These are phyloP conservation scores for Solanum peruvianum DNA, from an alignment of 257 asterid species.

Conservation along the genomic window DNA sequence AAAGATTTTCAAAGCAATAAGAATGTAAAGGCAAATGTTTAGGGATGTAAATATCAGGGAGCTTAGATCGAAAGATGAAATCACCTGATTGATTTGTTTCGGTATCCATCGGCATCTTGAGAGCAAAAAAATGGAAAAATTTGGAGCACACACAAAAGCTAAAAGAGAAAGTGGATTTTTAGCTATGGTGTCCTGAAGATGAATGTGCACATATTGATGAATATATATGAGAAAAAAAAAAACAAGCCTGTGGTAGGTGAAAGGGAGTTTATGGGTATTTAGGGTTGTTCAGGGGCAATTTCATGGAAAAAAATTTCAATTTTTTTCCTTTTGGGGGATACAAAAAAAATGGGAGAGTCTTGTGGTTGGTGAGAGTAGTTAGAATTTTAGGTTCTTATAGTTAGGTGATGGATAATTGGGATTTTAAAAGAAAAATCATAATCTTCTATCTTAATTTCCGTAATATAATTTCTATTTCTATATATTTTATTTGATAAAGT, in stretches of 20 bases:
- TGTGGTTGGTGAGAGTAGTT: constrained; percentile 51
- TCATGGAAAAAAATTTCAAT: not conserved
- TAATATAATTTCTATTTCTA: no score
- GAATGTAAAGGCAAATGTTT: constrained; percentile 63
- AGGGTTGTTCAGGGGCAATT: constrained; percentile 32
- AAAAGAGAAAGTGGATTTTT: not conserved
- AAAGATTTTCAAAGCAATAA: constrained; percentile 64
- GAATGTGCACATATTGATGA: constrained; percentile 3
- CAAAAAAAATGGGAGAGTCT: not conserved
- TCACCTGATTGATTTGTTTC: constrained; percentile 19
- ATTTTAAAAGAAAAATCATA: not conserved
- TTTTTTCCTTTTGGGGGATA: not conserved
- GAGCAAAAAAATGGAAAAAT: not conserved
- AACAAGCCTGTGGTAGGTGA: constrained; percentile 21
- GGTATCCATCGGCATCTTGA: constrained; percentile 18
- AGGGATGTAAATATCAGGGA: constrained; percentile 69
- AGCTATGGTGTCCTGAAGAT: constrained; percentile 15
- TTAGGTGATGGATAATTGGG: constrained; percentile 21
- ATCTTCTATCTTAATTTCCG: no score
- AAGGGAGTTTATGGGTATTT: constrained; percentile 20
- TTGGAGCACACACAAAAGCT: not conserved
- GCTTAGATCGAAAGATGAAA: constrained; percentile 61
- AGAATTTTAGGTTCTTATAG: constrained; percentile 9
- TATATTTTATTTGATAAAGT: not conserved
- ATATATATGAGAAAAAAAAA: constrained; percentile 20